Percentiles rank a stretch among this genome's conserved stretches.
phyloP scores from a whole-genome alignment of 495 filamentous ascomycete genomes.

The Penicillium soppii region DNA sequence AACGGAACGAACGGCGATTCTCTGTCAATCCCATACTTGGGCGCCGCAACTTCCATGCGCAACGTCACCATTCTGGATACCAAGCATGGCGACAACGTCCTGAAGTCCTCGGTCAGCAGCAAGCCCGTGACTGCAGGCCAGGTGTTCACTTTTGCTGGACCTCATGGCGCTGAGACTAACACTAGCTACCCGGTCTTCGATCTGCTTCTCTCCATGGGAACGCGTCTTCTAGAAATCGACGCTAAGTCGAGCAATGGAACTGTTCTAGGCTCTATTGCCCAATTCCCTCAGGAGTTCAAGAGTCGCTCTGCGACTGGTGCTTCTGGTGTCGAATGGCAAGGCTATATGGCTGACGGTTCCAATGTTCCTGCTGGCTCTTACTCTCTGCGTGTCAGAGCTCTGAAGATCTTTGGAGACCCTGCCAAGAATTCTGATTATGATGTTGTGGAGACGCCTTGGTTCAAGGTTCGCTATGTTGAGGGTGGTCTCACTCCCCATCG shows the following conservation, averaged over 20 bases:
- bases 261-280: background rate
- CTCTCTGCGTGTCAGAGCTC: conserved; percentile 16
- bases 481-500: too few species aligned
- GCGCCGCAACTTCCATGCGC: conserved; percentile 16
- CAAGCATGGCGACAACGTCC: conserved; percentile 1
- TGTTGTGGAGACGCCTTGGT: conserved; percentile 8
- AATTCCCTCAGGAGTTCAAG: background rate
- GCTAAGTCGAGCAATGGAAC: conserved; percentile 16
- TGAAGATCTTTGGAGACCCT: conserved; percentile 23
- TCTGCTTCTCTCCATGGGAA: conserved; percentile 22
- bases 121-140: too few species aligned
- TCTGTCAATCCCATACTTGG: conserved; percentile 33
- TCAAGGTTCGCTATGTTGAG: too few species aligned
- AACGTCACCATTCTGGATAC: conserved; percentile 20
- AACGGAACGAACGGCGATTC: conserved; percentile 30
- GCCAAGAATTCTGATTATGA: conserved; percentile 15
- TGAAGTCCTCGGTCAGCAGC: too few species aligned
- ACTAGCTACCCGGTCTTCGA: conserved; percentile 15
- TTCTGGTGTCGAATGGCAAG: conserved; percentile 12
- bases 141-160: too few species aligned
- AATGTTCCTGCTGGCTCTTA: conserved; percentile 31
- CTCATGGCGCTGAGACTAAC: too few species aligned
- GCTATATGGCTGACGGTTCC: conserved; percentile 23
- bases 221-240: conserved; percentile 17
- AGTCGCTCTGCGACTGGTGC: background rate